Conservation (phyloP, 2,329 filamentous ascomycete species). For the Akanthomyces muscarius region DNA sequence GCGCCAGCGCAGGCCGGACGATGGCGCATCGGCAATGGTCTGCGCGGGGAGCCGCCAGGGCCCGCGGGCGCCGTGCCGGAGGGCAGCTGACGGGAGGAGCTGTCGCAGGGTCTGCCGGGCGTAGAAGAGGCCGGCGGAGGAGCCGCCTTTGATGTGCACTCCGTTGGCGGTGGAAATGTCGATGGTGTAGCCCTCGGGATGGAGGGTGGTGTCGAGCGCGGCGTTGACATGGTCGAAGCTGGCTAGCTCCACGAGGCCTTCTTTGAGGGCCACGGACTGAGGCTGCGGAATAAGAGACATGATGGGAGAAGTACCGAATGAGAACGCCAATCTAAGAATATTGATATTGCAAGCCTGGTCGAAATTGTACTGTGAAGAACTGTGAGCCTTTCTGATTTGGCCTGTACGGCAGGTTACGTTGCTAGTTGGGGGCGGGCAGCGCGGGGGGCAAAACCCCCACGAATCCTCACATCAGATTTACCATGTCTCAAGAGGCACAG, state of each 20-base stretch:
- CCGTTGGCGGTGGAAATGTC: not conserved
- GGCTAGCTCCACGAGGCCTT: constrained; percentile 28
- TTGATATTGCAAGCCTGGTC: not conserved
- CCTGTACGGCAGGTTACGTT: not conserved
- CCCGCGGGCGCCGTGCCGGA: constrained; percentile 12
- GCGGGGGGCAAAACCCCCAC: not conserved
- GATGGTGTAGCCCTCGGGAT: constrained; percentile 1
- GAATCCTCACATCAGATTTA: not conserved
- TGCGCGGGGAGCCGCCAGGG: constrained; percentile 19
- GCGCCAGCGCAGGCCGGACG: constrained; percentile 20
- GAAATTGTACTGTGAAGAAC: not conserved
- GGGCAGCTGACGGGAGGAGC: constrained; percentile 15
- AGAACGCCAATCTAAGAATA: no score
- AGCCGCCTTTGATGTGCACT: constrained; percentile 2
- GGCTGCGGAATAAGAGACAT: constrained; percentile 24
- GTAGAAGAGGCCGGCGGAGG: constrained; percentile 17
- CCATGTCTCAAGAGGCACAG: no score
- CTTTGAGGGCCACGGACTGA: constrained; percentile 1
- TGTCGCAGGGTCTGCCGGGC: constrained; percentile 20
- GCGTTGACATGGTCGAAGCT: not conserved
- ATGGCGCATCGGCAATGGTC: constrained; percentile 17
- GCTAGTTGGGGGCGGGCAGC: not conserved
- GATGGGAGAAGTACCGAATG: constrained; percentile 19
- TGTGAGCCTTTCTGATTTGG: not conserved
- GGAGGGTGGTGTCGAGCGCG: constrained; percentile 6